Percentiles rank a stretch among this genome's conserved stretches.
Conservation (phyloP, 495 filamentous ascomycete species). For the Trichoderma parareesei region DNA sequence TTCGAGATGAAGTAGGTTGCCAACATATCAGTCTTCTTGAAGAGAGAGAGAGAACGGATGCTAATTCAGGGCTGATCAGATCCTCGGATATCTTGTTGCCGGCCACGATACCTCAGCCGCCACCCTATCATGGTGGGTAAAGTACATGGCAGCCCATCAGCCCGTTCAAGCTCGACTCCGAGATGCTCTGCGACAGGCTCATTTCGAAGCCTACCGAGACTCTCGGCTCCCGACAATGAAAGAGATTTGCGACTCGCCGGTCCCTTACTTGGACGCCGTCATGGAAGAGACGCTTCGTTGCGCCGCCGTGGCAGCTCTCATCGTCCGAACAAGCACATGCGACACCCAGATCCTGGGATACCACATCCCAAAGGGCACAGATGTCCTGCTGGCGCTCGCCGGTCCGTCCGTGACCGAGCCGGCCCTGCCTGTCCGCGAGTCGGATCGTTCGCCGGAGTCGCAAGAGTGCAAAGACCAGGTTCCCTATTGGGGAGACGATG, state of each 20-base stretch:
- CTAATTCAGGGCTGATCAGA: neutral
- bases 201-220: constrained; percentile 15
- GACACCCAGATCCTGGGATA: constrained; percentile 27
- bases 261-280: constrained; percentile 33
- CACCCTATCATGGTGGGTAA: constrained; percentile 16
- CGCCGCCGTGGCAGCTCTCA: constrained; percentile 11
- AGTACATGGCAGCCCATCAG: constrained; percentile 21
- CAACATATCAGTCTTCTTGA: neutral
- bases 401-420: constrained; percentile 19
- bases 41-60: neutral
- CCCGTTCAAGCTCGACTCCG: constrained; percentile 22
- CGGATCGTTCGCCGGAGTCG: constrained; percentile 14
- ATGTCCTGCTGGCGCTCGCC: constrained; percentile 19
- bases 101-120: constrained; percentile 23
- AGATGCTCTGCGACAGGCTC: constrained; percentile 17
- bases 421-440: constrained; percentile 12
- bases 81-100: constrained; percentile 22
- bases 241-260: constrained; percentile 19
- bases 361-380: constrained; percentile 28
- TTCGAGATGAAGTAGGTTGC: constrained; percentile 19
- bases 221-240: constrained; percentile 15
- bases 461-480: constrained; percentile 14
- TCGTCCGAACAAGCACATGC: constrained; percentile 18
- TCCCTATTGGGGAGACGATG: constrained; percentile 17
- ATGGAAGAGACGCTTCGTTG: constrained; percentile 30